Base-by-base conservation (phyloP, 495 filamentous ascomycete genomes). In the Immersiella caudata region DNA sequence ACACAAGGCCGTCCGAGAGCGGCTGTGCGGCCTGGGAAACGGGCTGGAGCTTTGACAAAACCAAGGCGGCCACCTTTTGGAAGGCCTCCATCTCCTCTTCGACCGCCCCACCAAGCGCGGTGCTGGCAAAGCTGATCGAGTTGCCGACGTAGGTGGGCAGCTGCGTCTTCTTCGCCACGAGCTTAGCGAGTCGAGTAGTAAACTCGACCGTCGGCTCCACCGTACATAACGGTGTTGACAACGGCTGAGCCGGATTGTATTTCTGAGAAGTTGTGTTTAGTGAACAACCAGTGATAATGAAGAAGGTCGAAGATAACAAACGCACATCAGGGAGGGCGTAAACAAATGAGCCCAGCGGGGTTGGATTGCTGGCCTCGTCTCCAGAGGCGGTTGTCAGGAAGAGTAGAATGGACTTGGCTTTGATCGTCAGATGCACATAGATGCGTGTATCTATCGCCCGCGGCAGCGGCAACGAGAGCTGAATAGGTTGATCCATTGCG, bases 61-160 rank as follows among this genome's bases (percentile, higher is more conserved):
- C 82, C 56, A 90, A 82, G 59, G 91, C 85, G 60, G 93, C 88
- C 62, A 93, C 86, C 70, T 84, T 84, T 66, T 82, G 85, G 62
- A 97, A 85, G 1, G 90, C 93, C 72, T 95, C 93, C 90, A 97
- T 92, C 79, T 97, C 94, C 80, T 98, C 94, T 73, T 96, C 92
- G n/a, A 94, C 87, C 11, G 84, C 87, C 24, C 91, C 87, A 0
- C 90, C 91, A 52, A 93, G 83, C 8, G 85, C 88, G 0, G 86
- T 85, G 71, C 86, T 90, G 54, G 82, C 79, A 68, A 93, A 86
- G 67, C 86, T 87, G 62, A 91, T 83, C 2, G 88, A 90, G 69
- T 91, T 95, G 8, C 92, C 91, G 46, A 99, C 92, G 75, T 97
- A 97, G 0, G 90, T 87, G 2, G 92, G 93, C 59, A 84, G 84